Evolutionary conservation across 345 rosid species (phyloP).

Genomic region (Orychophragmus violaceus): DNA sequence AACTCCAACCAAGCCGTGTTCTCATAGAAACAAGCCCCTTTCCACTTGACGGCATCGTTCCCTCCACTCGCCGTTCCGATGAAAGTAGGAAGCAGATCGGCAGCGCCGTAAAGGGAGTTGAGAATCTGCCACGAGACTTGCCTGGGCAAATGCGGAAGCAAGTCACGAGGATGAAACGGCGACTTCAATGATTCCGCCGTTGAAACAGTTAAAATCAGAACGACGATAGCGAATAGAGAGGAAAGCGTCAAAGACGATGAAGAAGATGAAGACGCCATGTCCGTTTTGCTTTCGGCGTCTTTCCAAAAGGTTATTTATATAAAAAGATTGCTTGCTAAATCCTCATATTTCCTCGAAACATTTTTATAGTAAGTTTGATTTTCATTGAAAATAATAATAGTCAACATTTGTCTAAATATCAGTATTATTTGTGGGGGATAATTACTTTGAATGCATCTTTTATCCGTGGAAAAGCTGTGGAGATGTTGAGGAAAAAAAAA

Average conservation of each 20-base stretch:
- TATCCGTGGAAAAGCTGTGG: no score
- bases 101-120: slow-evolving; percentile 52
- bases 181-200: slow-evolving; percentile 25
- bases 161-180: slow-evolving; percentile 66
- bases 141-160: slow-evolving; percentile 66
- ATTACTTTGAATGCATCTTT: no score
- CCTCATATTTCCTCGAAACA: no score
- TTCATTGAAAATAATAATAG: no score
- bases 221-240: slow-evolving; percentile 2
- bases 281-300: background rate
- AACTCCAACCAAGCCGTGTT: slow-evolving; percentile 75
- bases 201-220: background rate
- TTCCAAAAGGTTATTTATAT: no score
- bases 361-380: no score
- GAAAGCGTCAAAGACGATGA: slow-evolving; percentile 15
- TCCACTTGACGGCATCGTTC: slow-evolving; percentile 52
- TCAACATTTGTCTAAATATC: no score
- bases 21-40: slow-evolving; percentile 81
- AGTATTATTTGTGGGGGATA: no score
- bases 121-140: slow-evolving; percentile 80
- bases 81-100: slow-evolving; percentile 74
- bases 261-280: slow-evolving; percentile 22
- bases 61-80: slow-evolving; percentile 55
- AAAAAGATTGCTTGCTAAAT: background rate
- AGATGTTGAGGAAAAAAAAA: no score